A percentile compares a stretch with the other conserved stretches of the same genome.
phyloP scores from a whole-genome alignment of 2,329 filamentous ascomycete genomes.

The Colletotrichum melonis region DNA sequence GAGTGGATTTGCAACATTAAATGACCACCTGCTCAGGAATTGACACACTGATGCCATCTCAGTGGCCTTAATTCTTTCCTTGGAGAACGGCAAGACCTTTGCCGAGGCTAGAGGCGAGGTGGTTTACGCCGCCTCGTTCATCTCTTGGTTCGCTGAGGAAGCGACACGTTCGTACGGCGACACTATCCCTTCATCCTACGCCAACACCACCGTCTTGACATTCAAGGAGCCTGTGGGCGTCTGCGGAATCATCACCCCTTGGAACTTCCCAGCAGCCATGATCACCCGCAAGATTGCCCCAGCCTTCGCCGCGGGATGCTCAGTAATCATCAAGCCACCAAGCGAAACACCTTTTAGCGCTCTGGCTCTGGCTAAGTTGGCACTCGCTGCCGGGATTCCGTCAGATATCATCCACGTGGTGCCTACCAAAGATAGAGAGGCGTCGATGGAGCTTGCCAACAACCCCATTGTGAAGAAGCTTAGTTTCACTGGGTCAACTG shows the following conservation, averaged over 20 bases:
- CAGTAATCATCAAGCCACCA: slow-evolving; percentile 77
- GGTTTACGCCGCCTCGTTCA: slow-evolving; percentile 64
- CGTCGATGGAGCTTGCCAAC: slow-evolving; percentile 40
- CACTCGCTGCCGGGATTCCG: slow-evolving; percentile 73
- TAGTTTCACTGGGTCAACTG: slow-evolving; percentile 75
- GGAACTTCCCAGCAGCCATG: slow-evolving; percentile 71
- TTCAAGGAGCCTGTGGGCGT: slow-evolving; percentile 76
- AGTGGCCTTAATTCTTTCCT: slow-evolving; percentile 50
- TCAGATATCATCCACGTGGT: slow-evolving; percentile 66
- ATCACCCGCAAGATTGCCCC: slow-evolving; percentile 57
- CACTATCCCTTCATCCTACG: slow-evolving; percentile 55
- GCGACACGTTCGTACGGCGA: slow-evolving; percentile 66
- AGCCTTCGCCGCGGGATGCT: slow-evolving; percentile 76
- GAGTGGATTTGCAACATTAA: background rate
- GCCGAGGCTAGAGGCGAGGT: slow-evolving; percentile 65
- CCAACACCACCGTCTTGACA: slow-evolving; percentile 70
- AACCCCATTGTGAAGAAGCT: slow-evolving; percentile 70
- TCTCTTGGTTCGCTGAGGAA: slow-evolving; percentile 68
- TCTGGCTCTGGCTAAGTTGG: slow-evolving; percentile 73
- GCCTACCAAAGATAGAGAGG: slow-evolving; percentile 40
- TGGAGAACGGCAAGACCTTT: slow-evolving; percentile 68
- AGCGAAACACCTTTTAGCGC: slow-evolving; percentile 77
- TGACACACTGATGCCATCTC: background rate
- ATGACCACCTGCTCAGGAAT: too few species aligned
- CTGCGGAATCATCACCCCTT: slow-evolving; percentile 74